These are phyloP conservation scores for Penicillium manginii DNA, from an alignment of 495 filamentous ascomycete genomes.

Conservation along the genomic window DNA sequence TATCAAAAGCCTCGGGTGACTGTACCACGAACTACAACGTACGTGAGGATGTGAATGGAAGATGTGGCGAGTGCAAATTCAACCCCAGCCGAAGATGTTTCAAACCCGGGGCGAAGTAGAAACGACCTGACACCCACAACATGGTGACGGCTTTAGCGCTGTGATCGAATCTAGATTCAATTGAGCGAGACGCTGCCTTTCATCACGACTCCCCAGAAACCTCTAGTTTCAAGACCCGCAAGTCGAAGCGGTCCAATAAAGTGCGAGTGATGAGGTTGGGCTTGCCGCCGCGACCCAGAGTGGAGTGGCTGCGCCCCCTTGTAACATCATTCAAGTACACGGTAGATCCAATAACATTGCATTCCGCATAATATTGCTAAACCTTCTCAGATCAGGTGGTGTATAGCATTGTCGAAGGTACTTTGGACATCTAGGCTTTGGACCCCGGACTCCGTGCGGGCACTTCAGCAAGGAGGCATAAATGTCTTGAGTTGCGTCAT, in stretches of 20 bases:
- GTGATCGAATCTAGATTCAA: neutral
- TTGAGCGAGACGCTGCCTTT: neutral
- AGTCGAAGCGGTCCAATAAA: slow-evolving; percentile 1
- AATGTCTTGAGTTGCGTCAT: neutral
- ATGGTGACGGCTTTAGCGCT: neutral
- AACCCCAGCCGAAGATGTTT: neutral
- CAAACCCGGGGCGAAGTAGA: neutral
- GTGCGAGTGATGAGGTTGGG: neutral
- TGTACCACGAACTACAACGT: neutral
- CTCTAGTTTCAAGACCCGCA: neutral
- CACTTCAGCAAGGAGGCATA: neutral
- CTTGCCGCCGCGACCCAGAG: slow-evolving; percentile 2
- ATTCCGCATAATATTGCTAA: neutral
- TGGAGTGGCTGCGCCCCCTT: slow-evolving; percentile 1
- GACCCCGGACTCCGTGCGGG: neutral
- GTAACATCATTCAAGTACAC: neutral
- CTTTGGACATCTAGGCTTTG: neutral
- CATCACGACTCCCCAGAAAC: slow-evolving; percentile 2
- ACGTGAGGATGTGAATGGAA: neutral
- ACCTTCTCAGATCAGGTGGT: neutral
- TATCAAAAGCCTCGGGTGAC: neutral
- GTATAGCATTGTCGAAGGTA: neutral
- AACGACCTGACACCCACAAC: neutral
- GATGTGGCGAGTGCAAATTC: neutral
- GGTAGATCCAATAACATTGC: neutral